Conservation (phyloP, 2,329 filamentous ascomycete genomes). For the Lachnellula subtilissima region DNA sequence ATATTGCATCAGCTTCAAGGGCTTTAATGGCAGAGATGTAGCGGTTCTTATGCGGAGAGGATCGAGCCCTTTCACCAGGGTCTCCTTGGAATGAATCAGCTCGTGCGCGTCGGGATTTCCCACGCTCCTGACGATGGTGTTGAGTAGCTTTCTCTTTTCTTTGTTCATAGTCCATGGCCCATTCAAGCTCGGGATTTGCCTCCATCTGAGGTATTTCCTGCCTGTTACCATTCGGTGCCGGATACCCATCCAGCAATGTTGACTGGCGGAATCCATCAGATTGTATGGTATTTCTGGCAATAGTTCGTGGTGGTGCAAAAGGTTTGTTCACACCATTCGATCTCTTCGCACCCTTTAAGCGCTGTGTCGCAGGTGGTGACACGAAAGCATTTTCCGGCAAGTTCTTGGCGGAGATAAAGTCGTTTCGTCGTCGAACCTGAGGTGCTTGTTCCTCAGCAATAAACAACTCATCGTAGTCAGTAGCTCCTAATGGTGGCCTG, state of each 20-base stretch:
- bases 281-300: background rate
- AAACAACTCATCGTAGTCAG: constrained; percentile 7
- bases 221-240: background rate
- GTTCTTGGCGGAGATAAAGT: constrained; percentile 25
- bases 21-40: constrained; percentile 27
- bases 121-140: constrained; percentile 25
- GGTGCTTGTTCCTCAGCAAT: constrained; percentile 2
- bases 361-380: constrained; percentile 12
- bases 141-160: constrained; percentile 29
- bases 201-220: background rate
- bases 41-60: constrained; percentile 29
- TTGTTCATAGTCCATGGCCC: constrained; percentile 31
- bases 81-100: constrained; percentile 3
- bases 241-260: constrained; percentile 3
- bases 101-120: constrained; percentile 20
- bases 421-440: constrained; percentile 9
- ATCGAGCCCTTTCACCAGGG: background rate
- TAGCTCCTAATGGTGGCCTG: background rate
- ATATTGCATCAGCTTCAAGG: constrained; percentile 10
- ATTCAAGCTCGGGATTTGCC: constrained; percentile 22
- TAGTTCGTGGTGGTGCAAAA: constrained; percentile 21
- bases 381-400: constrained; percentile 9
- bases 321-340: constrained; percentile 16
- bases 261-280: constrained; percentile 16
- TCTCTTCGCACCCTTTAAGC: constrained; percentile 1